These are phyloP conservation scores for Candida awuae DNA, from an alignment of 805 yeast genomes.

Conservation along the genomic window DNA sequence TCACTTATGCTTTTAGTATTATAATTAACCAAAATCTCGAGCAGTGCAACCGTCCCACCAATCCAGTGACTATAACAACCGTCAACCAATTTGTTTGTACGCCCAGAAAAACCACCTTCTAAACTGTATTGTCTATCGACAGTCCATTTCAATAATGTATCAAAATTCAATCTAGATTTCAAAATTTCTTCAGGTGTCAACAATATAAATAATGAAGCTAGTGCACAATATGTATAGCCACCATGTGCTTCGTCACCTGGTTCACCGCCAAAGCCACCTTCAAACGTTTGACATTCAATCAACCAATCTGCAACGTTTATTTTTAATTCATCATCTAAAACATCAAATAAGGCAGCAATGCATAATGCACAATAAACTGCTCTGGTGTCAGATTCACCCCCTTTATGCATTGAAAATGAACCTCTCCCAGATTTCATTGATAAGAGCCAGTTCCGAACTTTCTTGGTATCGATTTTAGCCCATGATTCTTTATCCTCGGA, in stretches of 20 bases:
- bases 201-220: slow-evolving; percentile 50
- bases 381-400: slow-evolving; percentile 82
- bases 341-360: slow-evolving; percentile 55
- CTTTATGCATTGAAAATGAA: slow-evolving; percentile 61
- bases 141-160: slow-evolving; percentile 56
- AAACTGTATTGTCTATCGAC: slow-evolving; percentile 54
- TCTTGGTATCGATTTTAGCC: slow-evolving; percentile 39
- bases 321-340: slow-evolving; percentile 53
- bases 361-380: slow-evolving; percentile 83
- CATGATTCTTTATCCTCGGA: slow-evolving; percentile 36
- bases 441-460: slow-evolving; percentile 66
- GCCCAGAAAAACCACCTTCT: slow-evolving; percentile 88
- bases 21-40: slow-evolving; percentile 45
- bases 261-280: slow-evolving; percentile 89
- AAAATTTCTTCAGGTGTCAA: slow-evolving; percentile 33
- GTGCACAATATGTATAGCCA: slow-evolving; percentile 89
- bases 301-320: slow-evolving; percentile 54
- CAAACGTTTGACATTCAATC: slow-evolving; percentile 71
- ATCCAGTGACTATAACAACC: slow-evolving; percentile 97
- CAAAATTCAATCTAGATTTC: slow-evolving; percentile 32
- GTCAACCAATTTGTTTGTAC: slow-evolving; percentile 90
- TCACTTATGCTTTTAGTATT: too few species aligned
- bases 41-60: slow-evolving; percentile 63
- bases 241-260: slow-evolving; percentile 93
- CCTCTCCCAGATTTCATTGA: slow-evolving; percentile 61